Percentiles rank a stretch among this genome's conserved stretches.
Conservation (phyloP, 2,329 filamentous ascomycete genomes). For the Immersiporthe knoxdaviesiana region DNA sequence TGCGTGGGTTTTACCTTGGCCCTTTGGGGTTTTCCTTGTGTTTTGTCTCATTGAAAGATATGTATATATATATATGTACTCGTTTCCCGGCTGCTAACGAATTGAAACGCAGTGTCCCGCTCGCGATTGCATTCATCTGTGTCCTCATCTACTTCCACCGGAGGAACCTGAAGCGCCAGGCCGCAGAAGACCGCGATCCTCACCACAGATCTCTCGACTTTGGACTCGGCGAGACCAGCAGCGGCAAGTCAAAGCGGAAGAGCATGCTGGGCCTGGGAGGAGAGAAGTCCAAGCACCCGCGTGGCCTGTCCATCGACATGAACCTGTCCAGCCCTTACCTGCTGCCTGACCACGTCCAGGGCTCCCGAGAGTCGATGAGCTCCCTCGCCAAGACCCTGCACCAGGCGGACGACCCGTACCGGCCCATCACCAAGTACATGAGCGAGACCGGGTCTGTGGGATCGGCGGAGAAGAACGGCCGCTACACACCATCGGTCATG, state of each 20-base stretch:
- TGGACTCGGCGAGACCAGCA: constrained; percentile 52
- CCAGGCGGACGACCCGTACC: constrained; percentile 83
- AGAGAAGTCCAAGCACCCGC: constrained; percentile 55
- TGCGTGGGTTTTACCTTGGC: constrained; percentile 19
- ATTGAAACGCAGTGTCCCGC: constrained; percentile 68
- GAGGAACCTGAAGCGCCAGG: constrained; percentile 71
- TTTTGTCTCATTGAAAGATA: no score
- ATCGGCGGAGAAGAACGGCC: constrained; percentile 49
- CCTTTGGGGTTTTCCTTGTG: not conserved
- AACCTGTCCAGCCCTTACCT: constrained; percentile 84
- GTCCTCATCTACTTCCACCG: constrained; percentile 79
- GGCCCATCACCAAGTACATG: constrained; percentile 60
- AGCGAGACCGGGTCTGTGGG: constrained; percentile 61
- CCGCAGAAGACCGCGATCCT: constrained; percentile 79
- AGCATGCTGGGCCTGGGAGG: constrained; percentile 56
- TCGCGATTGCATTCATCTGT: constrained; percentile 51
- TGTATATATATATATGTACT: no score
- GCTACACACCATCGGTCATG: constrained; percentile 36
- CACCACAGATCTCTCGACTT: constrained; percentile 93
- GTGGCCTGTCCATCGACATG: constrained; percentile 72
- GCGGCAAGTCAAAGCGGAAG: constrained; percentile 48
- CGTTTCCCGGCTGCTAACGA: constrained; percentile 30
- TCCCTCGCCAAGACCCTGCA: constrained; percentile 79
- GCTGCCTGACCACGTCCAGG: constrained; percentile 79
- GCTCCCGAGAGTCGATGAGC: constrained; percentile 83